Conservation (phyloP, 306 rosid genomes). For the Inga laurina region DNA sequence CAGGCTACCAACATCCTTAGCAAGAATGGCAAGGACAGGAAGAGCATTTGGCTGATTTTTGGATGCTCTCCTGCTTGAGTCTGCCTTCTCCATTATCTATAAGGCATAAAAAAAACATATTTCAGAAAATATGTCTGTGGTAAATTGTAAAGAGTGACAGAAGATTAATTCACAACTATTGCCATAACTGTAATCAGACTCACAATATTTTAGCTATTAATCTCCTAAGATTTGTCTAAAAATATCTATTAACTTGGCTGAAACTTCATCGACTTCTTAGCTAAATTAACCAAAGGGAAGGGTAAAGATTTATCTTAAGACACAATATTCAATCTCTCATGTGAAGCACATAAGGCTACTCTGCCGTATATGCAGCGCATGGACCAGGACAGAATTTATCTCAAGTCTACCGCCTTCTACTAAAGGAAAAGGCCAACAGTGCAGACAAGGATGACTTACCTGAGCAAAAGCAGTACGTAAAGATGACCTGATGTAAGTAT, state of each 20-base stretch:
- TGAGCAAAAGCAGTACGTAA: conserved; percentile 96
- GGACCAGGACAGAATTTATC: conserved; percentile 20
- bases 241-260: background rate
- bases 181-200: conserved; percentile 15
- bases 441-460: conserved; percentile 59
- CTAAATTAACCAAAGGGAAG: background rate
- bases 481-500: conserved; percentile 94
- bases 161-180: conserved; percentile 4
- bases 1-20: conserved; percentile 91
- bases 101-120: conserved; percentile 31
- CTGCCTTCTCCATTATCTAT: conserved; percentile 96
- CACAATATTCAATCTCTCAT: conserved; percentile 8
- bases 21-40: conserved; percentile 89
- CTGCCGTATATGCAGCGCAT: background rate
- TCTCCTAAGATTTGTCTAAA: background rate
- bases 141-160: conserved; percentile 4
- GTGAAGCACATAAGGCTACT: background rate
- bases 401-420: conserved; percentile 29
- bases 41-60: conserved; percentile 86
- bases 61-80: conserved; percentile 95
- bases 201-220: conserved; percentile 15
- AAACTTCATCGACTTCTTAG: background rate
- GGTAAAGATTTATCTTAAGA: background rate
- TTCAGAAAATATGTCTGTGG: conserved; percentile 29
- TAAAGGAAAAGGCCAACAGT: background rate